Percentiles rank a stretch among this genome's conserved stretches.
phyloP scores from a whole-genome alignment of 1,284 basidiomycete genomes.

The Moesziomyces parantarcticus region DNA sequence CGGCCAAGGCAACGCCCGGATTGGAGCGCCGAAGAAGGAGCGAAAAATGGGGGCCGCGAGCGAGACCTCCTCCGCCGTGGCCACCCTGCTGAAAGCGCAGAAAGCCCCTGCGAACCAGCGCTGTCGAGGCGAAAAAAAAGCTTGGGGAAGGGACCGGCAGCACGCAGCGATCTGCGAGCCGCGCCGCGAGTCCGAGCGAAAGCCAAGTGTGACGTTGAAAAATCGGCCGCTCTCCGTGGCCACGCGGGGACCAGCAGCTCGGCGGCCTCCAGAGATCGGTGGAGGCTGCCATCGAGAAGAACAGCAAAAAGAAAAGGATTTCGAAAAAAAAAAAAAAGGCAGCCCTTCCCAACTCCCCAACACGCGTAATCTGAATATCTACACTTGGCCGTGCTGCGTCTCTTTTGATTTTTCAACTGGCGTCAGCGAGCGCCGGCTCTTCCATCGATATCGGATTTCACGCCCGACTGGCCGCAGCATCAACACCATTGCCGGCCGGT shows the following conservation, averaged over 20 bases:
- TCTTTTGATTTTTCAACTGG: background rate
- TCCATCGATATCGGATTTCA: slow-evolving; percentile 42
- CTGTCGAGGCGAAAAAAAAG: background rate
- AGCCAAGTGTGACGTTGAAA: background rate
- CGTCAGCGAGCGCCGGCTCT: no score
- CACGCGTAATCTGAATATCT: background rate
- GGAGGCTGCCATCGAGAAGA: slow-evolving; percentile 7
- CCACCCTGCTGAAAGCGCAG: background rate
- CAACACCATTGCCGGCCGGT: no score
- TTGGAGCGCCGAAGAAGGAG: background rate
- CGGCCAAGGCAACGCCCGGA: background rate
- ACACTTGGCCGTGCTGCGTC: background rate
- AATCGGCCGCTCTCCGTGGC: background rate
- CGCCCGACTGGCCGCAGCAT: slow-evolving; percentile 8
- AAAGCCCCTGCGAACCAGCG: background rate
- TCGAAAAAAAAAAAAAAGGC: background rate
- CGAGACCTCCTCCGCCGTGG: no score
- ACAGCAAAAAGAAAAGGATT: background rate
- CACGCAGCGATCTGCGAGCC: slow-evolving; percentile 6
- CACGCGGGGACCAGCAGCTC: no score
- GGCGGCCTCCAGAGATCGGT: slow-evolving; percentile 15
- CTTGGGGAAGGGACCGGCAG: background rate
- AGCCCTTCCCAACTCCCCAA: background rate
- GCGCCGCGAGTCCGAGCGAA: slow-evolving; percentile 10
- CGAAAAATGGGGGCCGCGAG: background rate